Evolutionary conservation across 2,329 filamentous ascomycete genomes (phyloP).

Genomic region (Fusarium sp.): DNA sequence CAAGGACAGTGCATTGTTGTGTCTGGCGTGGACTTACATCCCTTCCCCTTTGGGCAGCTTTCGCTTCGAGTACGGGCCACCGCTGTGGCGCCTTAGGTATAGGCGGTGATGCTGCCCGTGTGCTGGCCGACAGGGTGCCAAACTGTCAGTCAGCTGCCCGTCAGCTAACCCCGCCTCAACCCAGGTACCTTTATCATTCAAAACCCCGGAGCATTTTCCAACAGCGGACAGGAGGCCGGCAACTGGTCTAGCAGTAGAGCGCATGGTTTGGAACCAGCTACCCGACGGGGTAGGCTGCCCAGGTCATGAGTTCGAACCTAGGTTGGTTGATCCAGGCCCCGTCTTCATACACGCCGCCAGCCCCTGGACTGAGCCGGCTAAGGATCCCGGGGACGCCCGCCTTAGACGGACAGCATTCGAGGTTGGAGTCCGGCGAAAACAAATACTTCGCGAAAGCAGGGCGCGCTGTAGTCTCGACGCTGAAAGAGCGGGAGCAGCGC

Average conservation of each 20-base stretch:
- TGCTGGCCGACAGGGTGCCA: not conserved
- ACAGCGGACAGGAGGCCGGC: constrained; percentile 15
- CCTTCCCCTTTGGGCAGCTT: not conserved
- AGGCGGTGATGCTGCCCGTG: constrained; percentile 5
- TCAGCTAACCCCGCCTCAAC: not conserved
- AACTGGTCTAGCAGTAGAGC: constrained; percentile 8
- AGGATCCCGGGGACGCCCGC: constrained; percentile 13
- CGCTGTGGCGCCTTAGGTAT: not conserved
- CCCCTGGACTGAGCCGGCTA: constrained; percentile 29
- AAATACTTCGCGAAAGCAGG: constrained; percentile 44
- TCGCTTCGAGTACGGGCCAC: not conserved
- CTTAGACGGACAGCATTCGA: constrained; percentile 23
- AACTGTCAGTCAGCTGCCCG: constrained; percentile 16
- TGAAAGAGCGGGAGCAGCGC: constrained; percentile 31
- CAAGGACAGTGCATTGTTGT: not conserved
- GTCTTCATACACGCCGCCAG: constrained; percentile 37
- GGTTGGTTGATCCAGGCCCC: not conserved
- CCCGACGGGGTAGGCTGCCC: constrained; percentile 4
- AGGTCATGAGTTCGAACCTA: constrained; percentile 13
- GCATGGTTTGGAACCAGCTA: constrained; percentile 2
- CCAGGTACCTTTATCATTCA: constrained; percentile 12
- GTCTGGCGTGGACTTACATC: not conserved
- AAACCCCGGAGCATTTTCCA: not conserved
- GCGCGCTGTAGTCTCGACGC: constrained; percentile 43
- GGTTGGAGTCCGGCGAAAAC: constrained; percentile 40